Conservation (phyloP, 83 land plant species). For the Picea mariana region DNA sequence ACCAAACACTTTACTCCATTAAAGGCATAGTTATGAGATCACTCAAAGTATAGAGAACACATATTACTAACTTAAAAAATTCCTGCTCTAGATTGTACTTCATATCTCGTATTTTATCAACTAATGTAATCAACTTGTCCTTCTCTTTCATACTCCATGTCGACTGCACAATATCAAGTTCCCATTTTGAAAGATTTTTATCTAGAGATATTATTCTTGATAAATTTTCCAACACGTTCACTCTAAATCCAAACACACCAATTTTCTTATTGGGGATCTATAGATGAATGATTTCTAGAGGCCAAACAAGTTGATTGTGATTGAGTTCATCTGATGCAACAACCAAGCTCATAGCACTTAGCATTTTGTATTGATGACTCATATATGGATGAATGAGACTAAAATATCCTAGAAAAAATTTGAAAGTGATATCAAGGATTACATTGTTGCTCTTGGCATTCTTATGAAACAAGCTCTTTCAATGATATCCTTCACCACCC, state of each 20-base stretch:
- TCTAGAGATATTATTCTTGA: conserved; percentile 3
- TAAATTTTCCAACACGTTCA: conserved; percentile 17
- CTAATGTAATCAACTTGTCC: conserved; percentile 11
- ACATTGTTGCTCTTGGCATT: too few relatives aligned
- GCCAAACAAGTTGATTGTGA: background rate
- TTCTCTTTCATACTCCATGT: conserved; percentile 19
- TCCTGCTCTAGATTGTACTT: background rate
- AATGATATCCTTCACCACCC: conserved; percentile 17
- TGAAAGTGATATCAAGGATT: background rate
- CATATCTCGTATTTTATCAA: conserved; percentile 18
- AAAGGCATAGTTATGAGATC: conserved; percentile 13
- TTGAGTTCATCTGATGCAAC: background rate
- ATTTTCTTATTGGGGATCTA: conserved; percentile 2
- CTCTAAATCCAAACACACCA: conserved; percentile 21
- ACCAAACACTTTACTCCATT: too few relatives aligned
- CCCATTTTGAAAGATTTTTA: background rate
- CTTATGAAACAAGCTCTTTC: too few relatives aligned
- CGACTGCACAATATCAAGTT: conserved; percentile 18
- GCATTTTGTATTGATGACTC: background rate
- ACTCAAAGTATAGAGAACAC: conserved; percentile 20
- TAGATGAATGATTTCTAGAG: background rate
- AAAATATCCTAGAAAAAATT: conserved; percentile 21
- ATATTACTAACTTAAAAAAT: background rate
- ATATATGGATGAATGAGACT: conserved; percentile 10
- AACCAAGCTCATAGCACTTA: background rate